Conservation (phyloP, 2,329 filamentous ascomycete species). For the Cladosporium oxysporum region DNA sequence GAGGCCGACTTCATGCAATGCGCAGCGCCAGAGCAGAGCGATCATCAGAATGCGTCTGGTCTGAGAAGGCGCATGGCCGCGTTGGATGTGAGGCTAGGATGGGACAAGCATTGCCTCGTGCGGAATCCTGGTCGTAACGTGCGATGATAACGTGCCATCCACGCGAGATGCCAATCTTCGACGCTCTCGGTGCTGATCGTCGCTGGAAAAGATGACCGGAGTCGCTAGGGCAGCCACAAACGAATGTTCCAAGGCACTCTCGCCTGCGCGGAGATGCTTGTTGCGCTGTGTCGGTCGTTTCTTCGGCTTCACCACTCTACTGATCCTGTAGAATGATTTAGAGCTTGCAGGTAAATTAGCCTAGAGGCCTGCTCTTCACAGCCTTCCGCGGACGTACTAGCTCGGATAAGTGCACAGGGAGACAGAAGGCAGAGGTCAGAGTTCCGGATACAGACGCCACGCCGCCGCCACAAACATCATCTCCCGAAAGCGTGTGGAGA, state of each 20-base stretch:
- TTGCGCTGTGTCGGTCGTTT: neutral
- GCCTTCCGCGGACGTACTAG: neutral
- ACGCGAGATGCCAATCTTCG: slow-evolving; percentile 17
- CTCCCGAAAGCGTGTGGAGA: neutral
- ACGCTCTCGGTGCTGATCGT: slow-evolving; percentile 11
- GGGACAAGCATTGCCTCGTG: slow-evolving; percentile 17
- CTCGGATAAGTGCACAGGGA: neutral
- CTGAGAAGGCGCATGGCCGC: neutral
- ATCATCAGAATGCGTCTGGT: neutral
- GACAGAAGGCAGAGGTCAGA: neutral
- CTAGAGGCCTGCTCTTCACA: neutral
- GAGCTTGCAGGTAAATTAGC: neutral
- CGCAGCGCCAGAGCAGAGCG: neutral
- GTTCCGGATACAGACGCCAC: slow-evolving; percentile 7
- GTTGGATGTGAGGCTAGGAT: neutral
- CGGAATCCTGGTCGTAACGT: slow-evolving; percentile 16
- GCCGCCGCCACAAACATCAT: slow-evolving; percentile 8
- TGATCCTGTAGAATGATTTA: neutral
- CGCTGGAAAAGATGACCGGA: neutral
- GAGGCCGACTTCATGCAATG: neutral
- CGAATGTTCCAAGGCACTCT: neutral
- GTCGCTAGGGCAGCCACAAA: neutral
- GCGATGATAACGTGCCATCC: slow-evolving; percentile 14
- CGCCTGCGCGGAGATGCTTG: neutral
- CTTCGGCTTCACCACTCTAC: slow-evolving; percentile 10